Conservation (phyloP, 163 green algal species). For the Smithsoniella earleae region DNA sequence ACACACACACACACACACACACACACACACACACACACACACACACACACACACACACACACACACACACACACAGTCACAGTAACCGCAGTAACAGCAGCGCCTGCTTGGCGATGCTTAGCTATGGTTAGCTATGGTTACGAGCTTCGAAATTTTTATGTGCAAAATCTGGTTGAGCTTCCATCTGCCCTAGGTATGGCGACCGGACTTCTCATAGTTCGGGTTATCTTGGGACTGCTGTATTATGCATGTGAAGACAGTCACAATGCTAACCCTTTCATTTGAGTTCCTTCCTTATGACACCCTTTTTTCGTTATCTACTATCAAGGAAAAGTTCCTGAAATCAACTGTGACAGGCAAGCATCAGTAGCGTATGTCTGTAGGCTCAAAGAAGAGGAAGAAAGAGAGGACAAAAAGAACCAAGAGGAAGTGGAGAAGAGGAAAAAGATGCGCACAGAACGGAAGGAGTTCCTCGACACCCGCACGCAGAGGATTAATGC, state of each 20-base stretch:
- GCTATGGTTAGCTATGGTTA: background rate
- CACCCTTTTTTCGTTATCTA: no score
- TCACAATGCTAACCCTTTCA: no score
- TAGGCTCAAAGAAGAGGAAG: slow-evolving; percentile 17
- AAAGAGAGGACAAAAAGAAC: background rate
- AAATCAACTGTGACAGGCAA: background rate
- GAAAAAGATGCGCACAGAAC: slow-evolving; percentile 8
- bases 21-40: background rate
- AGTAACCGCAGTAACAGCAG: no score
- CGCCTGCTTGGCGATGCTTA: no score
- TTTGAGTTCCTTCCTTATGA: no score
- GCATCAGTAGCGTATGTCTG: background rate
- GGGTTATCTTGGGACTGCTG: background rate
- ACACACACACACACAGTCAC: background rate
- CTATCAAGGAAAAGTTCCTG: no score
- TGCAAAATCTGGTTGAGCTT: background rate
- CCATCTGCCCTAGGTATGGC: background rate
- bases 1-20: slow-evolving; percentile 12
- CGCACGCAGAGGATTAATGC: slow-evolving; percentile 19
- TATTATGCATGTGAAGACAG: no score
- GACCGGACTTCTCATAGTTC: background rate
- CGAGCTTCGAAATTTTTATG: background rate
- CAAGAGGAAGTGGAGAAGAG: slow-evolving; percentile 4
- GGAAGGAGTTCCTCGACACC: slow-evolving; percentile 7
- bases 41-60: background rate